These are phyloP conservation scores for Platanthera guangdongensis DNA, from an alignment of 106 monocot species.

Conservation along the genomic window DNA sequence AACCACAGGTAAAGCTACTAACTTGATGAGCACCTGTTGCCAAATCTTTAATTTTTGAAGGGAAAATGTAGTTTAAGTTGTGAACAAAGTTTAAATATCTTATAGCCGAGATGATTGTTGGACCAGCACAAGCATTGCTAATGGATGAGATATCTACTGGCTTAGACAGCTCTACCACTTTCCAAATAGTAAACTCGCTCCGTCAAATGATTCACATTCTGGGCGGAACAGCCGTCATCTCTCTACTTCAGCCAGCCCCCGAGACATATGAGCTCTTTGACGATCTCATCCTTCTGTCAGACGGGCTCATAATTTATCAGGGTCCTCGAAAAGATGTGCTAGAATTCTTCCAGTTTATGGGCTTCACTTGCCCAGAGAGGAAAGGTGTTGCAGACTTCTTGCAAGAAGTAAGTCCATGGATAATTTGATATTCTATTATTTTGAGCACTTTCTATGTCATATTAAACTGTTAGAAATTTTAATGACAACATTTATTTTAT, in stretches of 20 bases:
- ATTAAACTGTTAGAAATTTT: too few species aligned
- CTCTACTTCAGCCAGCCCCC: neutral
- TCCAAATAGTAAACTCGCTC: neutral
- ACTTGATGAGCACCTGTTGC: neutral
- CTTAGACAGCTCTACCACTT: neutral
- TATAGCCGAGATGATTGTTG: conserved; percentile 4
- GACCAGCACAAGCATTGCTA: neutral
- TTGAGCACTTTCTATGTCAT: too few species aligned
- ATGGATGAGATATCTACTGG: conserved; percentile 4
- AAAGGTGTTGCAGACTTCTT: conserved; percentile 1
- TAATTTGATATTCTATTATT: neutral
- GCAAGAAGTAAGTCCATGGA: neutral
- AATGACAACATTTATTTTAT: too few species aligned
- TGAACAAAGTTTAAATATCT: neutral
- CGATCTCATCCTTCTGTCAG: neutral
- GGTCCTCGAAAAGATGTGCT: neutral
- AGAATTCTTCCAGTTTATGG: neutral
- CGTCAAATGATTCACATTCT: neutral
- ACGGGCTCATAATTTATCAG: neutral
- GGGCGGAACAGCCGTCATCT: neutral
- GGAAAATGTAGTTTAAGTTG: neutral
- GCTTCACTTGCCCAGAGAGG: neutral
- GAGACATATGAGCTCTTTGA: conserved; percentile 5
- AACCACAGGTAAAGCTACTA: neutral
- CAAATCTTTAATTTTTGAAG: too few species aligned